Conservation (phyloP, 805 yeast species). For the Lachancea dasiensis region DNA sequence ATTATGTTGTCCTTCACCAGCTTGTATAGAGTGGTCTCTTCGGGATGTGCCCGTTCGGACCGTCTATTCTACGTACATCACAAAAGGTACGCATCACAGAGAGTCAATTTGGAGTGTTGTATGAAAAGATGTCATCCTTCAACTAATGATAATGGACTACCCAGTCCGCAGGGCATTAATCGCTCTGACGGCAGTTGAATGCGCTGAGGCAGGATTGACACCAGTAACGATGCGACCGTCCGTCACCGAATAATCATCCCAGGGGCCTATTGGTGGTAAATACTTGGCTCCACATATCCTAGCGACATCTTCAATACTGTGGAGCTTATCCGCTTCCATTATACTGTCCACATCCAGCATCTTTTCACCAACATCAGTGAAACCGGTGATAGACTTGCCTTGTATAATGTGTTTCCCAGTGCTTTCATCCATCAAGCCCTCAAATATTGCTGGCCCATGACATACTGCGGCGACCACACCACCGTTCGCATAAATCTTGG, state of each 20-base stretch:
- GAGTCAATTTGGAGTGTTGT: too few species aligned
- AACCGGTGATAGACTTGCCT: constrained; percentile 56
- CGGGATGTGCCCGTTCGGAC: too few species aligned
- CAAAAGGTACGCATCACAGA: too few species aligned
- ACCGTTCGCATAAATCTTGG: constrained; percentile 41
- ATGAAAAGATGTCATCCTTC: too few species aligned
- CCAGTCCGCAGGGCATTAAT: constrained; percentile 23
- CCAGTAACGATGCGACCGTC: constrained; percentile 64
- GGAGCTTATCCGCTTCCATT: constrained; percentile 27
- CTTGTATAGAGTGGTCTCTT: too few species aligned
- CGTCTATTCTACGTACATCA: too few species aligned
- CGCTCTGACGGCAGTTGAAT: constrained; percentile 38
- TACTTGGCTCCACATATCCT: constrained; percentile 40
- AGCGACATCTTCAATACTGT: constrained; percentile 31
- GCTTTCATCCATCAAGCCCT: constrained; percentile 37
- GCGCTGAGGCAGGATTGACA: constrained; percentile 55
- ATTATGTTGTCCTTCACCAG: too few species aligned
- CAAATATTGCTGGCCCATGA: constrained; percentile 51
- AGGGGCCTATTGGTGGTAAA: constrained; percentile 44
- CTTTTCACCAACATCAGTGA: constrained; percentile 51
- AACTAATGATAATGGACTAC: too few species aligned
- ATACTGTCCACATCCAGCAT: constrained; percentile 20
- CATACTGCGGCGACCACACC: constrained; percentile 63
- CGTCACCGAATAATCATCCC: constrained; percentile 43
- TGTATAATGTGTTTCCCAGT: constrained; percentile 42